Conservation (phyloP, 2,329 filamentous ascomycete genomes). For the Paecilomyces formosus region DNA sequence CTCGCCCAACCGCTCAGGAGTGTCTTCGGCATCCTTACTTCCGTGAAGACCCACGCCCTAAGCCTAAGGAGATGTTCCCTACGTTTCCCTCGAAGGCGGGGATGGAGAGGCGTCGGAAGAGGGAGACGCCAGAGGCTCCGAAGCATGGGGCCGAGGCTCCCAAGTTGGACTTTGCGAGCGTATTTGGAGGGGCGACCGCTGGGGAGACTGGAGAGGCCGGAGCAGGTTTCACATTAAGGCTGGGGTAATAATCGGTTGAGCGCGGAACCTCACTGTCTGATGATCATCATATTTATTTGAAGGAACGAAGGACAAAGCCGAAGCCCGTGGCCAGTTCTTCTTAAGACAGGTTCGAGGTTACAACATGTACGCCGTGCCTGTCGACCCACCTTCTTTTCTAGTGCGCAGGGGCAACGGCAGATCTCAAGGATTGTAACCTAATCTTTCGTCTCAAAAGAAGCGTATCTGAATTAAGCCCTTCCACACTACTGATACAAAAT, state of each 20-base stretch:
- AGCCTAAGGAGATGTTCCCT: conserved; percentile 86
- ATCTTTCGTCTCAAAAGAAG: neutral
- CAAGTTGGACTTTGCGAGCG: conserved; percentile 58
- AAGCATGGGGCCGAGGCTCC: conserved; percentile 64
- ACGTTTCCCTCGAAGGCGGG: conserved; percentile 95
- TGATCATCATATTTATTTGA: neutral
- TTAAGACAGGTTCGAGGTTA: no score
- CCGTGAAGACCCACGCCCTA: conserved; percentile 78
- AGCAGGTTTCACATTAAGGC: conserved; percentile 52
- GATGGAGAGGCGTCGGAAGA: conserved; percentile 69
- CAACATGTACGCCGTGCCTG: neutral
- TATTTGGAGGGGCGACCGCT: conserved; percentile 60
- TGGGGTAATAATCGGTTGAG: conserved; percentile 35
- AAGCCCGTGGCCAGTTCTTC: no score
- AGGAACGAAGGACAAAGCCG: neutral
- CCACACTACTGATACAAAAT: neutral
- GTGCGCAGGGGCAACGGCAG: neutral
- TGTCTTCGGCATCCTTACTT: conserved; percentile 81
- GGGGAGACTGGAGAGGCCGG: conserved; percentile 58
- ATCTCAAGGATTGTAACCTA: neutral
- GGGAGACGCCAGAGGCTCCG: conserved; percentile 76
- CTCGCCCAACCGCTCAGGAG: conserved; percentile 62
- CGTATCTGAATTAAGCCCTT: neutral
- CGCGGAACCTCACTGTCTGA: neutral
- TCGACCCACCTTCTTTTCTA: no score